phyloP scores from a whole-genome alignment of 192 early-diverging fungal species.

The Gamsiella multidivaricata region DNA sequence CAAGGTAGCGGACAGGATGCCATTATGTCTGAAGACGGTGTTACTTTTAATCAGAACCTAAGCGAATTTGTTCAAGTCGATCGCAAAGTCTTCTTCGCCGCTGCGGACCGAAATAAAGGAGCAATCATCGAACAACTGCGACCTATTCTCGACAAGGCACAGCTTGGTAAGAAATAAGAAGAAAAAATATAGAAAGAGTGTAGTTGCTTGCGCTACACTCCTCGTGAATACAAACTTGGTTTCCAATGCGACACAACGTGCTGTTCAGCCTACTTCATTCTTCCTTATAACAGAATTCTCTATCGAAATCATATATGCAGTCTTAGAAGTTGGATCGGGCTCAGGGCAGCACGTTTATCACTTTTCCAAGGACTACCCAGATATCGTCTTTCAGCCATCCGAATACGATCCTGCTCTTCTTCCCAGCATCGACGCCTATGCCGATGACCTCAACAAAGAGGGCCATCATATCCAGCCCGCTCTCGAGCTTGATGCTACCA shows the following conservation, averaged over 20 bases:
- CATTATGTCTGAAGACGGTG: background rate
- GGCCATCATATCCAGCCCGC: constrained; percentile 31
- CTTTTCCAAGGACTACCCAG: constrained; percentile 26
- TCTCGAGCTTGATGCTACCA: constrained; percentile 39
- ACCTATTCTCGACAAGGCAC: constrained; percentile 16
- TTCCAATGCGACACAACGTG: no score
- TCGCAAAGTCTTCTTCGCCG: constrained; percentile 49
- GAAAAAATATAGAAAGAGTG: background rate
- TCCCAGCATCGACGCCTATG: constrained; percentile 37
- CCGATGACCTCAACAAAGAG: constrained; percentile 23
- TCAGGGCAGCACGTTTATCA: constrained; percentile 45
- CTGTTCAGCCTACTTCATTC: no score
- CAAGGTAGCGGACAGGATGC: background rate
- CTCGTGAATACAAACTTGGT: no score
- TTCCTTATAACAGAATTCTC: background rate
- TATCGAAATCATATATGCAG: background rate
- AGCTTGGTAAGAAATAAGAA: constrained; percentile 10
- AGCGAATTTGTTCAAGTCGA: constrained; percentile 50
- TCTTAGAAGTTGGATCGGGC: constrained; percentile 43
- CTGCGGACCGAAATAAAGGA: constrained; percentile 46
- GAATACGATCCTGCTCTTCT: constrained; percentile 26
- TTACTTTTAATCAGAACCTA: constrained; percentile 25
- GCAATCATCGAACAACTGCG: constrained; percentile 30
- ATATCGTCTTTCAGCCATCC: constrained; percentile 39
- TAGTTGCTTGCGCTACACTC: no score